phyloP scores from a whole-genome alignment of 108 stramenopile genomes.

The Fragilaria crotonensis region DNA sequence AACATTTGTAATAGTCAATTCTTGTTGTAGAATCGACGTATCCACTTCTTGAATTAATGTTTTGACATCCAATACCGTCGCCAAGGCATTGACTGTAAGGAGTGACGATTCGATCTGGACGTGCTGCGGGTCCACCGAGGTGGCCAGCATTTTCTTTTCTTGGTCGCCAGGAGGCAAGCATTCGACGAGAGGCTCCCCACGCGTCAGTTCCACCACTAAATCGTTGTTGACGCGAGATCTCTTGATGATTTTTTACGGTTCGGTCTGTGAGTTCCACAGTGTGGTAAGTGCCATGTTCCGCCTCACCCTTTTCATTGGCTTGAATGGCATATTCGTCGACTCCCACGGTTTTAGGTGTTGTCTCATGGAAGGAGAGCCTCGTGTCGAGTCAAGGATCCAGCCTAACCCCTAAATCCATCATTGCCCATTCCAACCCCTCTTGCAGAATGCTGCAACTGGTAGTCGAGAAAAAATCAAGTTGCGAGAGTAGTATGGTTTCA shows the following conservation, averaged over 20 bases:
- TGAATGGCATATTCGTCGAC: conserved; percentile 76
- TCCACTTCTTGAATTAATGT: conserved; percentile 6
- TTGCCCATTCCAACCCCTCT: no score
- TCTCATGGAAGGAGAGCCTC: conserved; percentile 66
- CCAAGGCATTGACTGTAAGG: conserved; percentile 77
- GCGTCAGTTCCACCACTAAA: conserved; percentile 49
- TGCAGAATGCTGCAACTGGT: no score
- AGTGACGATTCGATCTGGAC: conserved; percentile 56
- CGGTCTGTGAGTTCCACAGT: conserved; percentile 35
- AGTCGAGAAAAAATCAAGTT: no score
- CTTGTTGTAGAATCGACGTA: conserved; percentile 50
- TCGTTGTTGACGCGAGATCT: conserved; percentile 72
- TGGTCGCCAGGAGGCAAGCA: conserved; percentile 50
- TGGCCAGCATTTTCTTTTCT: conserved; percentile 60
- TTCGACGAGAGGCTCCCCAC: conserved; percentile 49
- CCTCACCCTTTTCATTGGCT: conserved; percentile 82
- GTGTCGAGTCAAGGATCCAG: conserved; percentile 74
- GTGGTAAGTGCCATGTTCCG: conserved; percentile 69
- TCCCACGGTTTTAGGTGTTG: conserved; percentile 71
- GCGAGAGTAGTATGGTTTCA: no score
- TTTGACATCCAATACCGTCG: conserved; percentile 64
- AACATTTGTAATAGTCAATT: conserved; percentile 64
- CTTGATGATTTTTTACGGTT: conserved; percentile 55
- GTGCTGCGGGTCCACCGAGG: conserved; percentile 43
- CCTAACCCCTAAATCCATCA: no score